Evolutionary conservation across 129 eudicot genomes (phyloP), one percentile per base, ranked within the genome.

Genomic region (Chrysanthemum lavandulifolium): DNA sequence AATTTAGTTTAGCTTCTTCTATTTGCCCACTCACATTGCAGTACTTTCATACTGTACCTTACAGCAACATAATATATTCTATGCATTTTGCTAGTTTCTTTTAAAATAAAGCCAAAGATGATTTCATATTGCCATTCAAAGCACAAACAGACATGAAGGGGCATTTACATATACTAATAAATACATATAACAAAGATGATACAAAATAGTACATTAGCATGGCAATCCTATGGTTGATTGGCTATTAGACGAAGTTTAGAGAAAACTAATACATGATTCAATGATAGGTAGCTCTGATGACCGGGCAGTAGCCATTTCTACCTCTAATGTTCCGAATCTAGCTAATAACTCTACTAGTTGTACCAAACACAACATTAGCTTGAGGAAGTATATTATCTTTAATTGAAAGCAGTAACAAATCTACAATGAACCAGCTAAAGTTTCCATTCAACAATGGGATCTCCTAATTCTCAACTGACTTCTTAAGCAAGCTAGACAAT

Each of bases 331-430:
- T 14, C 64, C 14, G 36, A 50, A 21, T 47, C 4, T 61, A 61
- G 61, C 60, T 73, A 61, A 61, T 40, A 7, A 40, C 47, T 40
- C 47, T 40, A 7, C 29, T 36, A 31, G 61, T 13, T 16, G 52
- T 61, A 43, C 67, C 13, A 57, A 76, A 56, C 61, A 76, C 5
- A 13, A 13, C 53, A 60, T 3, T 12, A 48, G 15, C 54, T 60
- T 23, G 10, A 49, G 56, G 29, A 69, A 31, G 57, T 14, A 51
- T 40, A 61, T 13, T 0, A 61, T 33, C 61, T 63, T 49, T 62
- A 18, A 68, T 66, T 14, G 6, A 74, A 40, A 6, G 1, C 47
- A 40, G 10, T 40, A 40, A 40, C 47, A 40, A 40, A 40, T 6
- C 47, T 40, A 40, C 47, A 40, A 40, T 40, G 47, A 40, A 40